Conservation (phyloP, 257 asterid genomes). For the Misopates orontium region DNA sequence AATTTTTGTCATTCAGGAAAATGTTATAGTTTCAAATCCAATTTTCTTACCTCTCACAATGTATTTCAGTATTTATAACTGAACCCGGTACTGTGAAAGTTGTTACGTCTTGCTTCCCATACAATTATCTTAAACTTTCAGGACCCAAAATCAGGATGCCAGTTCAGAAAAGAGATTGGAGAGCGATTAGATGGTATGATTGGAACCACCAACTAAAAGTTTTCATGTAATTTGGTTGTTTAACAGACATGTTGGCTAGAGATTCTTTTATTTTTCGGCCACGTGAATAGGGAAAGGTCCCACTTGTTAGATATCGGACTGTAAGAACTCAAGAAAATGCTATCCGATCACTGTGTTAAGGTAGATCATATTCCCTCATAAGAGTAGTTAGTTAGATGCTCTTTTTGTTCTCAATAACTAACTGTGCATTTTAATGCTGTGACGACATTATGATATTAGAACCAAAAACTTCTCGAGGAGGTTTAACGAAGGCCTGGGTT, state of each 20-base stretch:
- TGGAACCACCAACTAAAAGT: neutral
- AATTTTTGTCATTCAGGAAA: neutral
- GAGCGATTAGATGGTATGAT: neutral
- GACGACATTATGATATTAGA: neutral
- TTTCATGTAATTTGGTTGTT: neutral
- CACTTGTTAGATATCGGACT: neutral
- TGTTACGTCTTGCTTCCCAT: no score
- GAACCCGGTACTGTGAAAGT: no score
- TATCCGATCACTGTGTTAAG: neutral
- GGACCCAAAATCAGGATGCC: no score
- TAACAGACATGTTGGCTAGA: neutral
- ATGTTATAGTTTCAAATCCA: neutral
- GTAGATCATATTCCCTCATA: constrained; percentile 5
- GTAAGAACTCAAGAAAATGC: neutral
- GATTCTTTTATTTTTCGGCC: neutral
- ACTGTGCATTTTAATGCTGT: neutral
- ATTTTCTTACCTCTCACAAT: no score
- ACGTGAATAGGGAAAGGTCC: neutral
- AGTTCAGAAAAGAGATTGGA: no score
- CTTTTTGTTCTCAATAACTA: neutral
- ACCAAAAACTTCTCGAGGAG: no score
- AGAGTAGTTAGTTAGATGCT: neutral
- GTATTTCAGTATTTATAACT: no score
- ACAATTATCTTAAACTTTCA: no score
- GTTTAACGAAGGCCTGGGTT: no score